Percentiles rank a stretch among this genome's conserved stretches.
Conservation (phyloP, 2,329 filamentous ascomycete genomes). For the Cercospora zeae-maydis region DNA sequence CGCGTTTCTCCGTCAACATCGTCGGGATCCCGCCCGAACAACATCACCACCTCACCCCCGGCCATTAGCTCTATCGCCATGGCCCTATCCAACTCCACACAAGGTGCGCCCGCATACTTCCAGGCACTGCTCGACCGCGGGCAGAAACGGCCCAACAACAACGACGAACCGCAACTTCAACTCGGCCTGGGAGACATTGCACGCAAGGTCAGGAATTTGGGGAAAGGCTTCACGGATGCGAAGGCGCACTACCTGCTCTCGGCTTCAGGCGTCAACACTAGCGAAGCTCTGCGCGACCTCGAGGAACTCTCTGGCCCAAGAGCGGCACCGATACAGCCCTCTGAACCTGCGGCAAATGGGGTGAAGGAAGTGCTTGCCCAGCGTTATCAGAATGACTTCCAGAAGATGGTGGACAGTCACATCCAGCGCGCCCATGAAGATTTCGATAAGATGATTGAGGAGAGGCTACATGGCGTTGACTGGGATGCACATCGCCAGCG, state of each 20-base stretch:
- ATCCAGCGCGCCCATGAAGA: constrained; percentile 82
- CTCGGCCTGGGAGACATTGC: constrained; percentile 86
- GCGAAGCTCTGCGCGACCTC: constrained; percentile 79
- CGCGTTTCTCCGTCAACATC: constrained; percentile 6
- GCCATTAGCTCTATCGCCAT: constrained; percentile 8
- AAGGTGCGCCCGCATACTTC: constrained; percentile 54
- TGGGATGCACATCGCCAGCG: constrained; percentile 91
- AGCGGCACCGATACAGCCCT: constrained; percentile 14
- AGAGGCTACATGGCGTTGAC: constrained; percentile 81
- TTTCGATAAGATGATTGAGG: constrained; percentile 90
- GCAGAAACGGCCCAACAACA: constrained; percentile 62
- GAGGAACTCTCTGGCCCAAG: constrained; percentile 30
- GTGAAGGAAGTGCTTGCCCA: constrained; percentile 34
- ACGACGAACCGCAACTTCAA: constrained; percentile 82
- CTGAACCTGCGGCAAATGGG: constrained; percentile 16
- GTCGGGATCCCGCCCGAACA: neutral
- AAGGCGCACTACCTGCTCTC: constrained; percentile 84
- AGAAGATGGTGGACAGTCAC: constrained; percentile 38
- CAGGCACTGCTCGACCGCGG: constrained; percentile 62
- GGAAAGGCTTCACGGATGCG: constrained; percentile 55
- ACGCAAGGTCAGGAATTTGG: constrained; percentile 70
- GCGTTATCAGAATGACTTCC: constrained; percentile 60
- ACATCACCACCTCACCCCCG: neutral
- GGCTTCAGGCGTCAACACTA: constrained; percentile 87
- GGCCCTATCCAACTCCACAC: constrained; percentile 16